Evolutionary conservation across 2,329 filamentous ascomycete genomes (phyloP), one percentile per base, ranked within the genome.

Genomic region (Sarocladiaceae sp.): DNA sequence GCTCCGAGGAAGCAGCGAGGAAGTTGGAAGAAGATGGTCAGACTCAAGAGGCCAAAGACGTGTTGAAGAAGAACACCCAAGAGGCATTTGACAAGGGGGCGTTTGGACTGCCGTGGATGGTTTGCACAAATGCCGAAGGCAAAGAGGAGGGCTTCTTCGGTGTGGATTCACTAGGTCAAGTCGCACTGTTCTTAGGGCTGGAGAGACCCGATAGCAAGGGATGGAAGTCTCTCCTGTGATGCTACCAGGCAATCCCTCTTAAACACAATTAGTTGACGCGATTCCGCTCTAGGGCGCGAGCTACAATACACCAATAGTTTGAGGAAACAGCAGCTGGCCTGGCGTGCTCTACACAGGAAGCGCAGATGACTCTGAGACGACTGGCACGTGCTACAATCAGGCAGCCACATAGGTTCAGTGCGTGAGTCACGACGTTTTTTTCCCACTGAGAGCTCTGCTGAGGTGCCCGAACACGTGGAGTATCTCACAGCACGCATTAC

Each of bases 101-200:
- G 1, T 71, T 73, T 55, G 68, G 70, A 2, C 53, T 72, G 36
- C 70, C 68, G 4, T 72, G 68, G 68, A 57, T 71, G 49, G 62
- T 61, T 10, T 71, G 69, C 58, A 67, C 65, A 23, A 65, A 67
- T 42, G 18, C 12, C 8, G 28, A 51, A 1, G 62, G 67, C 10
- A 46, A 64, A 49, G 66, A 53, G 5, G 65, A 72, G 28, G 62
- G 63, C 2, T 72, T 71, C 58, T 71, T 64, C 63, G 69, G 70
- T 8, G 65, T 71, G 7, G 69, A 71, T 55, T 69, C 71, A 49
- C 39, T 73, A 10, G 68, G 67, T 3, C 64, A 66, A 36, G 64
- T 71, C 29, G 52, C 59, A 3, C 60, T 61, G 39, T 72, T 71
- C 44, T 55, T 72, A 15, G 63, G 59, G 2, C 53, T 71, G 28